These are phyloP conservation scores for Biancaea sappan DNA, from an alignment of 306 rosid genomes.

Conservation along the genomic window DNA sequence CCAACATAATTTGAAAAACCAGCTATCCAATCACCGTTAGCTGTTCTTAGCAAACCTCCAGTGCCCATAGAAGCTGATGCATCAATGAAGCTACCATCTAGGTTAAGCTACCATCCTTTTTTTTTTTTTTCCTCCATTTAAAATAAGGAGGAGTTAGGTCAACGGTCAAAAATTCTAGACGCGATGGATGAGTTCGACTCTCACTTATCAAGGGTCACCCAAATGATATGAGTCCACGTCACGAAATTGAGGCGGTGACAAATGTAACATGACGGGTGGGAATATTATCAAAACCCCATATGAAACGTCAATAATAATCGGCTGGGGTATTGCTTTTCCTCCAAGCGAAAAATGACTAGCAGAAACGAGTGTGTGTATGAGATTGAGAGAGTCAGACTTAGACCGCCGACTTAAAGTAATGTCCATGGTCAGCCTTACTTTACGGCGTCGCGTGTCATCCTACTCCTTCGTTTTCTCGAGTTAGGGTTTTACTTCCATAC, in stretches of 20 bases:
- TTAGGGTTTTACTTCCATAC: background rate
- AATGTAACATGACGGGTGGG: background rate
- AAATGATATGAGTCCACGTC: too few relatives aligned
- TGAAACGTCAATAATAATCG: background rate
- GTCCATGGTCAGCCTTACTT: background rate
- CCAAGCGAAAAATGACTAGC: background rate
- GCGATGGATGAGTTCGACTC: too few relatives aligned
- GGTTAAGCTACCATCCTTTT: too few relatives aligned
- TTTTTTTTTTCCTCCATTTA: too few relatives aligned
- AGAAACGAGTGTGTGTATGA: background rate
- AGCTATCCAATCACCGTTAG: too few relatives aligned
- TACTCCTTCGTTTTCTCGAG: background rate
- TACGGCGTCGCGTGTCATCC: background rate
- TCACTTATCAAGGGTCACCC: too few relatives aligned
- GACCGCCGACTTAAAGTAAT: constrained; percentile 1
- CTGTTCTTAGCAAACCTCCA: too few relatives aligned
- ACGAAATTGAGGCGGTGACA: background rate
- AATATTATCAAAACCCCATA: background rate
- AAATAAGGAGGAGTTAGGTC: too few relatives aligned
- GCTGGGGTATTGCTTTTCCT: background rate
- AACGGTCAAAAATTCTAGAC: too few relatives aligned
- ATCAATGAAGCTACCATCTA: too few relatives aligned
- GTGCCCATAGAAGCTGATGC: too few relatives aligned
- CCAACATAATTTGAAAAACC: too few relatives aligned
- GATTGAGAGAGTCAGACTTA: background rate